Conservation (phyloP, 2,329 filamentous ascomycete genomes). For the Sporothrix globosa region DNA sequence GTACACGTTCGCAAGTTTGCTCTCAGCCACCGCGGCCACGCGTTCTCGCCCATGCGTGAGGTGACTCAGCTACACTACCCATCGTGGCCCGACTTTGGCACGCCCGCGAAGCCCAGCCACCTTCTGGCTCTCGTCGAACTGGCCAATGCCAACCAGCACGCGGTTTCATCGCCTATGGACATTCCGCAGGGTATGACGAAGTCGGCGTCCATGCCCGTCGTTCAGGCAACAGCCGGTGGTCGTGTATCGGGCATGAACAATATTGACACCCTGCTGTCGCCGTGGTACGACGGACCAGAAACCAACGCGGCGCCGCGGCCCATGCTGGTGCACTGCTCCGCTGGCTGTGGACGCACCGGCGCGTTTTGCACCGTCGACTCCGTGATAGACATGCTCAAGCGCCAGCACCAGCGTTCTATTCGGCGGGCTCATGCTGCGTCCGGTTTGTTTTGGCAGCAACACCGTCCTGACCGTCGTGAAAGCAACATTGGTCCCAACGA, state of each 20-base stretch:
- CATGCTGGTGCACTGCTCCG: conserved; percentile 91
- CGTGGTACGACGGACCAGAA: conserved; percentile 65
- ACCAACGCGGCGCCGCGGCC: conserved; percentile 60
- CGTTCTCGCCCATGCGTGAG: conserved; percentile 85
- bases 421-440: neutral
- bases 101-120: conserved; percentile 84
- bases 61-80: conserved; percentile 94
- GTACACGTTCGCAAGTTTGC: conserved; percentile 87
- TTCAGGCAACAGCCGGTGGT: neutral
- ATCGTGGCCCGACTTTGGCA: conserved; percentile 96
- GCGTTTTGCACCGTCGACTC: conserved; percentile 97
- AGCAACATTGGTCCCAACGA: conserved; percentile 8
- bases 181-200: neutral
- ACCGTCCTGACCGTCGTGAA: neutral
- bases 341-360: conserved; percentile 91
- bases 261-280: conserved; percentile 42
- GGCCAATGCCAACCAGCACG: conserved; percentile 72
- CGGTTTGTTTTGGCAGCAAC: neutral
- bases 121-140: conserved; percentile 88
- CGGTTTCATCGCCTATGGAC: conserved; percentile 40
- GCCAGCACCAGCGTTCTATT: conserved; percentile 56
- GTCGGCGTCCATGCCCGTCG: neutral
- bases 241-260: neutral
- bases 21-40: conserved; percentile 72
- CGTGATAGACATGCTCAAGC: conserved; percentile 93